phyloP scores from a whole-genome alignment of 768 basidiomycete genomes.

The Tulasnella sp. region DNA sequence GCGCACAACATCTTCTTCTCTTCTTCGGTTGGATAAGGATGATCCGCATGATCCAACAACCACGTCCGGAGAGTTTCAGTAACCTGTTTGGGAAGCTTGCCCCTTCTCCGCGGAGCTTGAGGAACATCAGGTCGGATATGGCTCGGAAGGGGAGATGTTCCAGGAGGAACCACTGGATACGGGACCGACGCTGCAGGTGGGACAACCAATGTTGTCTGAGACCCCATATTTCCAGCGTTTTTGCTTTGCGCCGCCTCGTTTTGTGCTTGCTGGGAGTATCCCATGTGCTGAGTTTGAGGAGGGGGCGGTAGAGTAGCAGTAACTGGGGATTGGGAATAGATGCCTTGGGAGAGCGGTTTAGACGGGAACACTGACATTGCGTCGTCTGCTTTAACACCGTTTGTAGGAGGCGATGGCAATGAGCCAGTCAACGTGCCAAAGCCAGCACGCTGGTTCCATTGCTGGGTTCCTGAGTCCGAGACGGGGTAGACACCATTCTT shows the following conservation, averaged over 20 bases:
- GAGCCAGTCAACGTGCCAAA: no score
- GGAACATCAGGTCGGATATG: neutral
- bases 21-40: conserved; percentile 79
- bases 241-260: neutral
- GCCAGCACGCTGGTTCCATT: no score
- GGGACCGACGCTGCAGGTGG: neutral
- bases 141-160: neutral
- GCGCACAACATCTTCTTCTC: conserved; percentile 84
- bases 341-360: no score
- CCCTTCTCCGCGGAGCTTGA: conserved; percentile 30
- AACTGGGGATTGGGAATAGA: no score
- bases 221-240: neutral
- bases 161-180: neutral
- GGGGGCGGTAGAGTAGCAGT: no score
- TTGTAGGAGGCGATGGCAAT: no score
- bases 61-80: conserved; percentile 82
- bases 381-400: no score
- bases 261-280: neutral
- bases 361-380: no score
- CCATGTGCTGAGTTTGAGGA: no score
- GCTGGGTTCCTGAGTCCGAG: no score
- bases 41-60: conserved; percentile 78
- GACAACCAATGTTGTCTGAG: neutral
- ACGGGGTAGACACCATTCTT: no score
- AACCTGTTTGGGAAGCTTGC: conserved; percentile 81